phyloP scores from a whole-genome alignment of 495 filamentous ascomycete species.

The Aspergillus heteromorphus region DNA sequence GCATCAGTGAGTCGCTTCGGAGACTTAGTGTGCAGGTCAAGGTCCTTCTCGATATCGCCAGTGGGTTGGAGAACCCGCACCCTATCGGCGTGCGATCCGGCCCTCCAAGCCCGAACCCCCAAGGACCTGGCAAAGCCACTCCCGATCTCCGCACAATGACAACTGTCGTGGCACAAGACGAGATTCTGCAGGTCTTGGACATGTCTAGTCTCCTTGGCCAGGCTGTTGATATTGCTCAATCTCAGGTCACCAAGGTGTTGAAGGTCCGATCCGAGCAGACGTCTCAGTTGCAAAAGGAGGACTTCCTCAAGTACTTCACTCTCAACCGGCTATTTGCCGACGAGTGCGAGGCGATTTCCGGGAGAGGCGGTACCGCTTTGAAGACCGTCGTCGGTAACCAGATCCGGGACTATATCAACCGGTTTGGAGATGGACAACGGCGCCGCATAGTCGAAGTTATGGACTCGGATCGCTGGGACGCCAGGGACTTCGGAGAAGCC shows the following conservation, averaged over 20 bases:
- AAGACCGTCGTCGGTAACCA: constrained; percentile 88
- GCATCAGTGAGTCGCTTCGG: constrained; percentile 79
- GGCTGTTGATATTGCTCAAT: constrained; percentile 87
- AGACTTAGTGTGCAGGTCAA: constrained; percentile 88
- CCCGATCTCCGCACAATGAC: constrained; percentile 12
- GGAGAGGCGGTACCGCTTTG: constrained; percentile 73
- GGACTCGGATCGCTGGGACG: constrained; percentile 87
- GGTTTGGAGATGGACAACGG: constrained; percentile 68
- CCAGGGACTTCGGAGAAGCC: constrained; percentile 72
- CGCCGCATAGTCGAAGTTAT: constrained; percentile 76
- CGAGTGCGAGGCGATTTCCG: constrained; percentile 94
- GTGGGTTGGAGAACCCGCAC: constrained; percentile 52
- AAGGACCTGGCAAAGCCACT: constrained; percentile 21
- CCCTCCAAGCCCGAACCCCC: constrained; percentile 43
- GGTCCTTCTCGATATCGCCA: constrained; percentile 90
- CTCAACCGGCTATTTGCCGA: constrained; percentile 93
- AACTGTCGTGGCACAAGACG: constrained; percentile 56
- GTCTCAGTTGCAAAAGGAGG: constrained; percentile 61
- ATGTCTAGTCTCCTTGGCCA: constrained; percentile 92
- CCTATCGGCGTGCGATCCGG: constrained; percentile 31
- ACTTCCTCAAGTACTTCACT: constrained; percentile 87
- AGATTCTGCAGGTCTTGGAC: constrained; percentile 78
- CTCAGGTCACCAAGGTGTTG: constrained; percentile 85
- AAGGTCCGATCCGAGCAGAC: constrained; percentile 88
- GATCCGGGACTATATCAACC: constrained; percentile 80